These are phyloP conservation scores for Lactarius hengduanensis DNA, from an alignment of 768 basidiomycete genomes.

Conservation along the genomic window DNA sequence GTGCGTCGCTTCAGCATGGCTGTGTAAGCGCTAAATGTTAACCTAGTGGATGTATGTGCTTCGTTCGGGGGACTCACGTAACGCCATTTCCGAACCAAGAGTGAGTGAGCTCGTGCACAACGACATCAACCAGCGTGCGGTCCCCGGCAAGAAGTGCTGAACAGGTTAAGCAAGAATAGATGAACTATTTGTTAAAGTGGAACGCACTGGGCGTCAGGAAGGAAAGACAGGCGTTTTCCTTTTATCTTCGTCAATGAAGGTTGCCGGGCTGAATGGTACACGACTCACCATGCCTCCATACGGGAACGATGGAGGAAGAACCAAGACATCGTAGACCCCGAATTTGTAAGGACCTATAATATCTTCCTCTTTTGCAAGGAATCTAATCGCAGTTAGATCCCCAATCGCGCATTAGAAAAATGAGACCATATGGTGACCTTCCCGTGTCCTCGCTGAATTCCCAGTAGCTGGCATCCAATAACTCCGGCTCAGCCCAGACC, in stretches of 20 bases:
- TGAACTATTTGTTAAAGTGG: neutral
- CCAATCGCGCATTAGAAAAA: neutral
- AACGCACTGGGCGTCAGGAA: conserved; percentile 82
- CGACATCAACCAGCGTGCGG: conserved; percentile 80
- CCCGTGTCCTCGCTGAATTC: conserved; percentile 89
- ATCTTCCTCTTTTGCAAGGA: conserved; percentile 72
- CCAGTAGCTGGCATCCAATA: conserved; percentile 74
- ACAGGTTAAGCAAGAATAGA: conserved; percentile 6
- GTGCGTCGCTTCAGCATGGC: conserved; percentile 70
- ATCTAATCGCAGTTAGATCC: conserved; percentile 45
- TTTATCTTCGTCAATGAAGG: conserved; percentile 16
- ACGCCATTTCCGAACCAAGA: conserved; percentile 94
- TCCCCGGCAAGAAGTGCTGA: conserved; percentile 84
- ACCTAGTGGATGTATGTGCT: neutral
- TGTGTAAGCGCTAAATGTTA: conserved; percentile 26
- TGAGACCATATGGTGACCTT: conserved; percentile 44
- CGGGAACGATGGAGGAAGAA: conserved; percentile 90
- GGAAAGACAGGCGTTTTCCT: conserved; percentile 89
- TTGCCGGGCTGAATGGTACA: neutral
- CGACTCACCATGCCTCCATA: conserved; percentile 80
- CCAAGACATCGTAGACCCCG: conserved; percentile 84
- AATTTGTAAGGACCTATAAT: conserved; percentile 76
- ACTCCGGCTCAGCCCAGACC: conserved; percentile 88
- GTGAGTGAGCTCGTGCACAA: conserved; percentile 84
- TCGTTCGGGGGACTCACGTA: conserved; percentile 45